Percentiles rank a stretch among this genome's conserved stretches.
These are phyloP conservation scores for Artemisia argyi DNA, from an alignment of 129 eudicot species.

Conservation along the genomic window DNA sequence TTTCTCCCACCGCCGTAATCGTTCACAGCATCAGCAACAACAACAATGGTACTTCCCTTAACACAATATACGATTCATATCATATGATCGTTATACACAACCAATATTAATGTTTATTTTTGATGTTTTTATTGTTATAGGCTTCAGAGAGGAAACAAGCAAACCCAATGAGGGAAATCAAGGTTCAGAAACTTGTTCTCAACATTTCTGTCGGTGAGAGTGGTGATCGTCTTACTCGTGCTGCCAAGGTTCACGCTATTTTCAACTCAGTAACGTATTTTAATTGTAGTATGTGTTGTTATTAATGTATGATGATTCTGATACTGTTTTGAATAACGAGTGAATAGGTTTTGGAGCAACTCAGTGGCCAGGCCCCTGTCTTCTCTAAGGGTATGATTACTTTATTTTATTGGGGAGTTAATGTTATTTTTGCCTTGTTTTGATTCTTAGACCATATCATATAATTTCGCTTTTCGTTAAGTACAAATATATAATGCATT, in stretches of 20 bases:
- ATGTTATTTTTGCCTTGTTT: too few species aligned
- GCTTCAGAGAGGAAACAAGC: constrained; percentile 51
- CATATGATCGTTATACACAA: background rate
- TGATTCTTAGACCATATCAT: too few species aligned
- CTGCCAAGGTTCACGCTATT: constrained; percentile 35
- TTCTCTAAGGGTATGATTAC: constrained; percentile 40
- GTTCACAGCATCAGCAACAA: constrained; percentile 21
- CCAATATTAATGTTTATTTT: background rate
- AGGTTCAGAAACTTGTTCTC: constrained; percentile 54
- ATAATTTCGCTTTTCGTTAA: too few species aligned
- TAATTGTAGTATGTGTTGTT: background rate
- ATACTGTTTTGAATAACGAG: background rate
- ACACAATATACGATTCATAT: background rate
- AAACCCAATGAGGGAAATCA: constrained; percentile 50
- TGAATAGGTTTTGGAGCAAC: constrained; percentile 44
- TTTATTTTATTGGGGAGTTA: too few species aligned
- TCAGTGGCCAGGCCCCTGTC: constrained; percentile 49
- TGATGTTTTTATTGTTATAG: constrained; percentile 17
- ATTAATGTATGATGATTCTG: background rate
- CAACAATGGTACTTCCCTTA: constrained; percentile 1
- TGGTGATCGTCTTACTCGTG: constrained; percentile 60
- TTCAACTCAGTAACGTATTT: background rate
- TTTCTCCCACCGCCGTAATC: constrained; percentile 22
- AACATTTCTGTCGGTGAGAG: constrained; percentile 57
- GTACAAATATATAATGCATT: too few species aligned